Evolutionary conservation across 192 early-diverging fungal genomes (phyloP), one percentile per base, ranked within the genome.

Genomic region (Entomortierella lignicola): DNA sequence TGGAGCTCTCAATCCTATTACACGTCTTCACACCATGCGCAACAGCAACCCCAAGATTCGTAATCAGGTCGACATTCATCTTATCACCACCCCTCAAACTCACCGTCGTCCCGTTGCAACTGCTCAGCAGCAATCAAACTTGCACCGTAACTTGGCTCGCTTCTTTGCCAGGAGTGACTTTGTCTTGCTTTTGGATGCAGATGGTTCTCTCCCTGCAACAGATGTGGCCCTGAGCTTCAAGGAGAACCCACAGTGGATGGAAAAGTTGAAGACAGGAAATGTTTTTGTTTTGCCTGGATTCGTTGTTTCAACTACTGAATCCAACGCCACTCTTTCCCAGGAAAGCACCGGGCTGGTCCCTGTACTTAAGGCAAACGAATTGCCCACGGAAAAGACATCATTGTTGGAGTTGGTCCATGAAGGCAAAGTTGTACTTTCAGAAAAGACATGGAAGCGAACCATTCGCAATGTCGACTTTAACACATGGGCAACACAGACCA

Each of bases 401-500:
- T 32, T 88, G n/a, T 17, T 88, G 31, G 30, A 58, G 7, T 21
- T 69, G 11, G 66, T 88, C 0, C 66, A 64, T 10, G 57, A 75
- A 0, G 81, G 74, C 13, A 26, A 70, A 10, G 58, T 88, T 11
- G 71, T 74, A 5, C 61, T 88, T 31, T 68, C 71, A 11, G 86
- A 89, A 62, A 85, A 85, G 27, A 85, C 86, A 17, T 89, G 85
- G 85, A 84, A 89, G 62, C 37, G 82, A 8, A 85, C 83, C 39
- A 77, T 67, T 29, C 82, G 88, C 1, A 85, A 85, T 4, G 86
- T 87, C 2, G 72, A 84, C 71, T 79, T 71, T 58, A 80, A 81
- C 17, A 67, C 55, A 29, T 89, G 86, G 86, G 80, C 69, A 3
- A 70, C 71, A 13, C 81, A 73, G 13, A 63, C 68, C 3, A 60